These are phyloP conservation scores for Ogataea zsoltii DNA, from an alignment of 805 yeast species.

Conservation along the genomic window DNA sequence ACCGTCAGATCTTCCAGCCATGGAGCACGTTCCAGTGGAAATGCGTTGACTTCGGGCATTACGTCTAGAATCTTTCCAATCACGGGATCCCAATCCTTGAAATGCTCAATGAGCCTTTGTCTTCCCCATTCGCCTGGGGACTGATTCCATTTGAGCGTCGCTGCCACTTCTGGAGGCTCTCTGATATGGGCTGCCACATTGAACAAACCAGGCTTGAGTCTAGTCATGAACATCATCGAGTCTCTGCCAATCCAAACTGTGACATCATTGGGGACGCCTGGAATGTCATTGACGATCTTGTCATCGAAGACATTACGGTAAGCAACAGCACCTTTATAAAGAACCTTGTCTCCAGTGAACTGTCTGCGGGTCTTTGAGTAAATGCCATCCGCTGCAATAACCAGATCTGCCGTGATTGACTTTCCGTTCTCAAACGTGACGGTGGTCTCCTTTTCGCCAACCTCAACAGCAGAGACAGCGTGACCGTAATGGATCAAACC, in stretches of 20 bases:
- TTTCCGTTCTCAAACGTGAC: constrained; percentile 1
- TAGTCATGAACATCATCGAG: constrained; percentile 10
- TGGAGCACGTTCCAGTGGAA: constrained; percentile 11
- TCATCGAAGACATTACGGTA: constrained; percentile 12
- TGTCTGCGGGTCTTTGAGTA: constrained; percentile 11
- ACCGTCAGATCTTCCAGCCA: constrained; percentile 7
- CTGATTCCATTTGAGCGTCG: constrained; percentile 9
- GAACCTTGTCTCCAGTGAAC: constrained; percentile 7
- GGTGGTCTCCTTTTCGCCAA: not conserved
- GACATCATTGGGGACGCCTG: constrained; percentile 8
- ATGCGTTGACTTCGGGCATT: constrained; percentile 12
- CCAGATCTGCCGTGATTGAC: constrained; percentile 3
- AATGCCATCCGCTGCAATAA: constrained; percentile 10
- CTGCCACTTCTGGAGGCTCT: constrained; percentile 9
- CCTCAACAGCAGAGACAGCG: not conserved
- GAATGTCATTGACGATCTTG: constrained; percentile 2
- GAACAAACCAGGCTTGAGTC: constrained; percentile 8
- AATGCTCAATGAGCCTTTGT: constrained; percentile 7
- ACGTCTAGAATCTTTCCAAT: constrained; percentile 8
- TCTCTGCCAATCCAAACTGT: constrained; percentile 10
- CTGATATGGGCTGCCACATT: constrained; percentile 11
- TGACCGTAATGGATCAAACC: constrained; percentile 7
- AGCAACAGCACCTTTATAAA: constrained; percentile 11
- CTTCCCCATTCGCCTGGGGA: constrained; percentile 12
- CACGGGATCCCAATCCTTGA: constrained; percentile 12